Conservation (phyloP, 208 protist species). For the Crithidia thermophila region DNA sequence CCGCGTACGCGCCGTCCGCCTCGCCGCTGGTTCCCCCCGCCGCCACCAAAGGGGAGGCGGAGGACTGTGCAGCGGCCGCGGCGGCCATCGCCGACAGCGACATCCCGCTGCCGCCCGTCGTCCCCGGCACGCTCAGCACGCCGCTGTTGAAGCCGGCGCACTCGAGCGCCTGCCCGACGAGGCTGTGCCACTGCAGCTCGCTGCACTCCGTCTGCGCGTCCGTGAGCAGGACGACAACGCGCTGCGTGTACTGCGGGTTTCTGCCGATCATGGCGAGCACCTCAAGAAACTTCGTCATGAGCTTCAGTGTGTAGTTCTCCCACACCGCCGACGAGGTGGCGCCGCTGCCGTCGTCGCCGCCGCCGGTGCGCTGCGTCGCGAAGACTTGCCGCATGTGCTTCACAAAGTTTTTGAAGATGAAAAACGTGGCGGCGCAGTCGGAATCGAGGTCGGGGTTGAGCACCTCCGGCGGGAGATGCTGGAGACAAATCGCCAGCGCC, state of each 20-base stretch:
- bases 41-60: not conserved
- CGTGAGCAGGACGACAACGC: conserved; percentile 67
- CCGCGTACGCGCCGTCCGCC: conserved; percentile 13
- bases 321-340: conserved; percentile 37
- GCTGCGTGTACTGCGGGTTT: conserved; percentile 77
- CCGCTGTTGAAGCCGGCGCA: conserved; percentile 64
- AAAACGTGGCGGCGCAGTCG: conserved; percentile 87
- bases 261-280: conserved; percentile 88
- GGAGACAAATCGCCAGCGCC: conserved; percentile 68
- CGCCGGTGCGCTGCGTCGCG: conserved; percentile 48
- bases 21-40: not conserved
- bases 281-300: conserved; percentile 68
- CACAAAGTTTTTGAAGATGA: conserved; percentile 84
- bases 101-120: conserved; percentile 2
- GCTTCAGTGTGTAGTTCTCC: conserved; percentile 81
- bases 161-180: conserved; percentile 74
- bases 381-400: conserved; percentile 77
- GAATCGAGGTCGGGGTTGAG: conserved; percentile 78
- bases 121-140: not conserved
- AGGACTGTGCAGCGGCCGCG: not conserved
- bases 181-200: conserved; percentile 76
- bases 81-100: conserved; percentile 5
- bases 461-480: conserved; percentile 73
- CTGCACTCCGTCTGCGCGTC: conserved; percentile 69
- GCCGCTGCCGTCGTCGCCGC: not conserved